Percentiles rank a stretch among this genome's conserved stretches.
Conservation (phyloP, 2,329 filamentous ascomycete species). For the Aureobasidium sp. region DNA sequence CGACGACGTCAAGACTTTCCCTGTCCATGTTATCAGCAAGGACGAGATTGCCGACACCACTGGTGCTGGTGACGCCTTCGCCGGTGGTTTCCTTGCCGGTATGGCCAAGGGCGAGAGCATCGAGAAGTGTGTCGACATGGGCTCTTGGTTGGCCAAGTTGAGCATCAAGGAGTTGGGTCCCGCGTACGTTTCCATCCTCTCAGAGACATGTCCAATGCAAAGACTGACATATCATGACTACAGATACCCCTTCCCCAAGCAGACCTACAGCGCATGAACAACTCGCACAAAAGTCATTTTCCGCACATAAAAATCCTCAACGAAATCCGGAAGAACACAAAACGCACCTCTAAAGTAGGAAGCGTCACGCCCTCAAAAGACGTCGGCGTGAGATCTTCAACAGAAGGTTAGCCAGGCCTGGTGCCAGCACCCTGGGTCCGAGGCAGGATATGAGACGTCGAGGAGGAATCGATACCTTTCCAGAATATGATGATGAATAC, state of each 20-base stretch:
- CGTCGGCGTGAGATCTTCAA: neutral
- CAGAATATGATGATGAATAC: neutral
- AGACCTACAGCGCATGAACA: slow-evolving; percentile 23
- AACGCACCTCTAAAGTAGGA: neutral
- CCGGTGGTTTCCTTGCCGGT: slow-evolving; percentile 85
- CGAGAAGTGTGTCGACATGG: slow-evolving; percentile 74
- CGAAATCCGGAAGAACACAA: neutral
- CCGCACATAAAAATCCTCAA: neutral
- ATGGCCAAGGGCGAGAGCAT: slow-evolving; percentile 76
- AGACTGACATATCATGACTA: slow-evolving; percentile 12
- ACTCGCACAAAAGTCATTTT: neutral
- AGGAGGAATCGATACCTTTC: neutral
- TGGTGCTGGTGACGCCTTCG: slow-evolving; percentile 91
- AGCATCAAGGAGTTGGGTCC: slow-evolving; percentile 94
- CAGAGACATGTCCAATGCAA: slow-evolving; percentile 30
- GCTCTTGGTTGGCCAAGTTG: slow-evolving; percentile 89
- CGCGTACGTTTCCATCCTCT: slow-evolving; percentile 58
- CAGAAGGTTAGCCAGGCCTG: neutral
- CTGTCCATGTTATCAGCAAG: slow-evolving; percentile 69
- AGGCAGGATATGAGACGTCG: neutral
- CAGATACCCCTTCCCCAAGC: slow-evolving; percentile 31
- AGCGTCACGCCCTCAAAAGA: neutral
- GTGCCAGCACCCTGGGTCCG: neutral
- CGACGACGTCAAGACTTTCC: slow-evolving; percentile 60
- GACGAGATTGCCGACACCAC: slow-evolving; percentile 90